Percentiles rank a stretch among this genome's conserved stretches.
Conservation (phyloP, 495 filamentous ascomycete species). For the Halenospora varia region DNA sequence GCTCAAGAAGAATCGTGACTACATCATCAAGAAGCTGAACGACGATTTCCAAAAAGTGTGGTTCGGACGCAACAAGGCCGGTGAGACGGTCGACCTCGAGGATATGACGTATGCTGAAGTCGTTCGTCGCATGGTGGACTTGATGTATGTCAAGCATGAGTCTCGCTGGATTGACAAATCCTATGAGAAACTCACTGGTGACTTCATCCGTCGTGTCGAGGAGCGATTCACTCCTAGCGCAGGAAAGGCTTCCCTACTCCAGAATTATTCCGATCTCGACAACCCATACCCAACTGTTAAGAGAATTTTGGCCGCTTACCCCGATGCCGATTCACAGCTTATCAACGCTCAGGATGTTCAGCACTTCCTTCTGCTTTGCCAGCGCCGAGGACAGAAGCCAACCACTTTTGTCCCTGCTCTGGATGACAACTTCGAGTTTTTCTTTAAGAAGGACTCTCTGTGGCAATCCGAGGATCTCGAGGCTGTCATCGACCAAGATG, state of each 20-base stretch:
- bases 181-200: slow-evolving; percentile 74
- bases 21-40: slow-evolving; percentile 97
- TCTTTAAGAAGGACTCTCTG: slow-evolving; percentile 99
- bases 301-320: slow-evolving; percentile 74
- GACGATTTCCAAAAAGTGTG: slow-evolving; percentile 98
- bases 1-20: slow-evolving; percentile 84
- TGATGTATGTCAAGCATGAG: slow-evolving; percentile 95
- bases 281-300: slow-evolving; percentile 74
- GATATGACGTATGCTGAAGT: slow-evolving; percentile 98
- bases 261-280: slow-evolving; percentile 84
- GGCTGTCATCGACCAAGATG: slow-evolving; percentile 92
- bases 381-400: slow-evolving; percentile 90
- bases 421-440: slow-evolving; percentile 95
- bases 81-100: slow-evolving; percentile 86
- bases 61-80: slow-evolving; percentile 86
- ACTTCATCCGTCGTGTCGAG: slow-evolving; percentile 94
- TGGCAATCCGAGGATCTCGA: slow-evolving; percentile 98
- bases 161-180: slow-evolving; percentile 90
- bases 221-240: slow-evolving; percentile 74
- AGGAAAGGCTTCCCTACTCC: slow-evolving; percentile 71
- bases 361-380: slow-evolving; percentile 91
- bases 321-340: slow-evolving; percentile 80
- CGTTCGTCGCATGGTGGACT: slow-evolving; percentile 86
- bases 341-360: slow-evolving; percentile 98
- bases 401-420: slow-evolving; percentile 90